These are phyloP conservation scores for Candolleomyces efflorescens DNA, from an alignment of 768 basidiomycete genomes.

Conservation along the genomic window DNA sequence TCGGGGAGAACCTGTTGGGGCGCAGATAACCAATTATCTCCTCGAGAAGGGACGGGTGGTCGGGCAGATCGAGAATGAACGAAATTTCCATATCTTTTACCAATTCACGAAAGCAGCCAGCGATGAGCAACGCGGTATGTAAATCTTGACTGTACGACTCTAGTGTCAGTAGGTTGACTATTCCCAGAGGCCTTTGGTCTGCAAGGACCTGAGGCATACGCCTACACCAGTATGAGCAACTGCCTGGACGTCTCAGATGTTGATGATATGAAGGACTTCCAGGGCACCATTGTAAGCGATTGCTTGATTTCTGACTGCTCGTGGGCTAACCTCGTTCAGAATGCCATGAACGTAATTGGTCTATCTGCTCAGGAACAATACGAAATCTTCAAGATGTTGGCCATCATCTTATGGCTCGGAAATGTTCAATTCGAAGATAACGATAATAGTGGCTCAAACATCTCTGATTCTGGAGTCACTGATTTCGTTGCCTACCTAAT, in stretches of 20 bases:
- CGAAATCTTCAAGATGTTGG: conserved; percentile 92
- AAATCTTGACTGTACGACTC: conserved; percentile 10
- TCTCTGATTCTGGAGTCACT: conserved; percentile 82
- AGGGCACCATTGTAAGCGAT: conserved; percentile 75
- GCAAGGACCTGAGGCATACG: conserved; percentile 93
- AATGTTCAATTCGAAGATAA: conserved; percentile 88
- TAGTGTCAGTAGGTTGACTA: not conserved
- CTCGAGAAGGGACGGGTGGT: conserved; percentile 96
- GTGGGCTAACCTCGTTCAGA: conserved; percentile 35
- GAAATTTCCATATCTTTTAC: conserved; percentile 99
- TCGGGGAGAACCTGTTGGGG: conserved; percentile 90
- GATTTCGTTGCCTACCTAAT: conserved; percentile 95
- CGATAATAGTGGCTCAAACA: conserved; percentile 83
- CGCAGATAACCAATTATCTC: conserved; percentile 97
- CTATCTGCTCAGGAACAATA: conserved; percentile 80
- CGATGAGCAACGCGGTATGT: conserved; percentile 79
- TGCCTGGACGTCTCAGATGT: conserved; percentile 91
- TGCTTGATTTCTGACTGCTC: not conserved
- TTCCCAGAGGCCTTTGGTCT: conserved; percentile 84
- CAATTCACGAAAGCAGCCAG: conserved; percentile 97
- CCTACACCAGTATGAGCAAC: conserved; percentile 88
- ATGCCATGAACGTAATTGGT: conserved; percentile 93
- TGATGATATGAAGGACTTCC: conserved; percentile 83
- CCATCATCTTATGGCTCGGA: conserved; percentile 91
- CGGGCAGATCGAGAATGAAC: conserved; percentile 93